A percentile compares a stretch with the other conserved stretches of the same genome.
phyloP scores from a whole-genome alignment of 2,329 filamentous ascomycete genomes.

The Stemphylium lycopersici region DNA sequence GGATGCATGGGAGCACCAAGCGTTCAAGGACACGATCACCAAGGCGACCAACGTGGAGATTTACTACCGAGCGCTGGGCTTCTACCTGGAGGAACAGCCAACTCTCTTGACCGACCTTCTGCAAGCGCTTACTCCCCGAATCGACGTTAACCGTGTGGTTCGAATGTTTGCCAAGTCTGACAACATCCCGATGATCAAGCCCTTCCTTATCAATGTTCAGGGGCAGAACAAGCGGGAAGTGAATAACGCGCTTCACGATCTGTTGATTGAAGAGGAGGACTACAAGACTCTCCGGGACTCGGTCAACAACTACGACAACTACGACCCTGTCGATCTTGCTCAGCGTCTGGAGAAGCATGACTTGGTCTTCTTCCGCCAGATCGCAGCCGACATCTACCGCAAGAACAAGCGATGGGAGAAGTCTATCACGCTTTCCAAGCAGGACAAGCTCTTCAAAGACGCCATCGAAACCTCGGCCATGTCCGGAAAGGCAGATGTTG shows the following conservation, averaged over 20 bases:
- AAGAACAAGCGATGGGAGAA: conserved; percentile 99
- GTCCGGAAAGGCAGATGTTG: conserved; percentile 86
- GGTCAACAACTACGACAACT: conserved; percentile 98
- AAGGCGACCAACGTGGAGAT: conserved; percentile 99
- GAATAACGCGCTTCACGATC: conserved; percentile 96
- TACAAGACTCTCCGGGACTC: conserved; percentile 98
- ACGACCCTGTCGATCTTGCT: conserved; percentile 91
- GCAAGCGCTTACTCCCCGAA: conserved; percentile 86
- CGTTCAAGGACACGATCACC: conserved; percentile 98
- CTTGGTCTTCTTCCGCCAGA: conserved; percentile 98
- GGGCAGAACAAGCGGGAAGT: conserved; percentile 97
- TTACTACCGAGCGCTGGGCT: conserved; percentile 96
- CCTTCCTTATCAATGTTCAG: conserved; percentile 96
- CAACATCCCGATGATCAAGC: conserved; percentile 97
- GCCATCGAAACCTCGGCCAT: conserved; percentile 97
- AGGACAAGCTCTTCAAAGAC: conserved; percentile 99
- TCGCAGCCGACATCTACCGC: conserved; percentile 96
- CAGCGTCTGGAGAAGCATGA: conserved; percentile 96
- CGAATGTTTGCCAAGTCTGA: conserved; percentile 99
- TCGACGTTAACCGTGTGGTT: conserved; percentile 98
- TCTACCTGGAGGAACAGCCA: conserved; percentile 97
- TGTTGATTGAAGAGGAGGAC: conserved; percentile 98
- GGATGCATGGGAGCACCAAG: conserved; percentile 98
- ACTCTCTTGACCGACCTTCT: conserved; percentile 94
- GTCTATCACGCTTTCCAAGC: conserved; percentile 95